Base-by-base conservation (phyloP, 2,329 filamentous ascomycete genomes). In the Trichoderma brevicompactum region DNA sequence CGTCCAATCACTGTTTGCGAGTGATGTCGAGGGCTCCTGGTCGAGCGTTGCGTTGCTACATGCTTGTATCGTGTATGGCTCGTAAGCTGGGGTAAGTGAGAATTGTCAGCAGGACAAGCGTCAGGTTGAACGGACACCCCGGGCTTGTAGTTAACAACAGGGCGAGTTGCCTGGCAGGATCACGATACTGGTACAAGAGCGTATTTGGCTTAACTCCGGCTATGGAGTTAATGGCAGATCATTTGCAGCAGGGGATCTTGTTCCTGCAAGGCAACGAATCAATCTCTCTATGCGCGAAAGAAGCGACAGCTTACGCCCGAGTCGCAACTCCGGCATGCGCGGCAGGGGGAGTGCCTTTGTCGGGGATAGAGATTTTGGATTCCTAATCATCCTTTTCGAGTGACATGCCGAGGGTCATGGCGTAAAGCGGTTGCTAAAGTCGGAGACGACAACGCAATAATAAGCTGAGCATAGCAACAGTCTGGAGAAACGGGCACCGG, bases 391-490 rank as follows among this genome's bases (percentile, higher is more conserved):
- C 23, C 13, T 43, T 34, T 34, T 13, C 10, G 15, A 58, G 55
- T 58, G 55, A 58, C 55, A 48, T 58, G 19, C 43, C 55, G 41
- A 5, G 50, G 23, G 7, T 23, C 28, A 58, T 58, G n/a, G 3
- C 55, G 41, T 41, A 46, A 23, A 13, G 8, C 43, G 10, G 17
- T 12, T n/a, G 40, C 23, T 5, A 23, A 13, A 19, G 15, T 7
- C 10, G 46, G 48, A 43, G 59, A 52, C 48, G 43, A 44, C 48
- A 36, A 15, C 58, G 23, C 23, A 28, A 28, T 28, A 28, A 62
- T 62, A 53, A 62, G 59, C 59, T 43, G 38, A 62, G 59, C 28
- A 53, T 44, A 62, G 59, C 59, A 62, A 61, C 5, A 28, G 23
- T 46, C 58, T 23, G n/a, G 7, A 8, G n/a, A 15, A 32, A 41